These are phyloP conservation scores for Xenosphaeropsis pyriputrescens DNA, from an alignment of 2,329 filamentous ascomycete species.

Conservation along the genomic window DNA sequence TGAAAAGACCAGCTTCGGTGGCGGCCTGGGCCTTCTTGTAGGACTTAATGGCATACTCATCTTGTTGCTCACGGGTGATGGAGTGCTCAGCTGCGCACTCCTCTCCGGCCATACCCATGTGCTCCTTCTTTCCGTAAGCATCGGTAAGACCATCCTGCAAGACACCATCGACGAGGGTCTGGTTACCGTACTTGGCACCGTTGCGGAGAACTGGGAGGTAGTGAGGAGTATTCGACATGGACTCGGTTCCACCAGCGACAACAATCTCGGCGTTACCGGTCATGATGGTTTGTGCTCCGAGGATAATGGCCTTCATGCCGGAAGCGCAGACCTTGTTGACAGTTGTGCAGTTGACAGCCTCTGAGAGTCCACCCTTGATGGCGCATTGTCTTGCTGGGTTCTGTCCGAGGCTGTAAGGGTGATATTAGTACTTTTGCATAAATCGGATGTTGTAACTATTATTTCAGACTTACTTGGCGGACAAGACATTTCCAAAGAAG, in stretches of 20 bases:
- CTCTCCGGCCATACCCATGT: constrained; percentile 91
- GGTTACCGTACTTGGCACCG: constrained; percentile 89
- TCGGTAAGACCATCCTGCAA: constrained; percentile 92
- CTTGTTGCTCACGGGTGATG: constrained; percentile 74
- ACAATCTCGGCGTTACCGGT: constrained; percentile 87
- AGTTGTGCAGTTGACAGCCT: constrained; percentile 73
- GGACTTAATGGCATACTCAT: constrained; percentile 87
- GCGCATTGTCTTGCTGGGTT: constrained; percentile 93
- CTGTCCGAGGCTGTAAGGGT: constrained; percentile 61
- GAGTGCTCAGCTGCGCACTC: constrained; percentile 77
- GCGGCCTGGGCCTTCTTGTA: constrained; percentile 91
- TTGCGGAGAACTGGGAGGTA: constrained; percentile 80
- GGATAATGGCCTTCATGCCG: constrained; percentile 81
- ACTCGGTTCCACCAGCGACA: constrained; percentile 89
- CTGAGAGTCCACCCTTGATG: constrained; percentile 70
- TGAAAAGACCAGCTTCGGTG: constrained; percentile 67
- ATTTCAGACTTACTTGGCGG: constrained; percentile 57
- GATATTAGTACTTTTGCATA: no score
- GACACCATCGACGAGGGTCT: constrained; percentile 77
- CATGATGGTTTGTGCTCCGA: constrained; percentile 94
- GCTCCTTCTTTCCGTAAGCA: constrained; percentile 80
- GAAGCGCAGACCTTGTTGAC: constrained; percentile 99
- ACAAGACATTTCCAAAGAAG: constrained; percentile 96
- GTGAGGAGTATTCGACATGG: constrained; percentile 96
- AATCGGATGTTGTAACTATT: not conserved